A percentile compares a stretch with the other conserved stretches of the same genome.
Evolutionary conservation across 257 asterid species (phyloP).

Genomic region (Vinca minor): DNA sequence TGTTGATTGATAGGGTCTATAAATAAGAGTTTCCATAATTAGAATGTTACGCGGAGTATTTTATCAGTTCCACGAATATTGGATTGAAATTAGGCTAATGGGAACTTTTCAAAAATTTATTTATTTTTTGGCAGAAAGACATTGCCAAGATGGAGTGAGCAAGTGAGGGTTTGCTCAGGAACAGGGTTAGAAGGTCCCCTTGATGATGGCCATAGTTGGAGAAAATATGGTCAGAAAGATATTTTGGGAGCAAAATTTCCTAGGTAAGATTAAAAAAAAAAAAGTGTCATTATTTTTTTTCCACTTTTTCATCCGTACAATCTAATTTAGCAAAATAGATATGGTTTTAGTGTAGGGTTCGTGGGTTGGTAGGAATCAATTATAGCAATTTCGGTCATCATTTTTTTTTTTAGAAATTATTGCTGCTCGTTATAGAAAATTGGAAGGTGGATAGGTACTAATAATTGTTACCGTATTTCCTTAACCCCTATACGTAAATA

Average conservation of each 20-base stretch:
- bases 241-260: slow-evolving; percentile 71
- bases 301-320: background rate
- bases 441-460: no score
- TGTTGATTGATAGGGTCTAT: no score
- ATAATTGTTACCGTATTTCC: no score
- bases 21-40: no score
- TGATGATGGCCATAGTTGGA: slow-evolving; percentile 75
- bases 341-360: background rate
- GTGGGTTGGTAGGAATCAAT: background rate
- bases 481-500: no score
- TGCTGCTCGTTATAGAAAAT: no score
- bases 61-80: background rate
- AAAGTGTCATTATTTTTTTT: slow-evolving; percentile 4
- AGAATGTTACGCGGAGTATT: no score
- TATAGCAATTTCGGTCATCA: background rate
- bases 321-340: background rate
- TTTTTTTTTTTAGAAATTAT: no score
- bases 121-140: slow-evolving; percentile 77
- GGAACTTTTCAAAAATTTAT: background rate
- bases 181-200: slow-evolving; percentile 41
- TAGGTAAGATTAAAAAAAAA: slow-evolving; percentile 37
- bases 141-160: slow-evolving; percentile 42
- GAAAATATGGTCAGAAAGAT: slow-evolving; percentile 88
- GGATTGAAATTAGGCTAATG: background rate
- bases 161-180: slow-evolving; percentile 35